phyloP scores from a whole-genome alignment of 192 early-diverging fungal species.

The Phycomyces nitens region DNA sequence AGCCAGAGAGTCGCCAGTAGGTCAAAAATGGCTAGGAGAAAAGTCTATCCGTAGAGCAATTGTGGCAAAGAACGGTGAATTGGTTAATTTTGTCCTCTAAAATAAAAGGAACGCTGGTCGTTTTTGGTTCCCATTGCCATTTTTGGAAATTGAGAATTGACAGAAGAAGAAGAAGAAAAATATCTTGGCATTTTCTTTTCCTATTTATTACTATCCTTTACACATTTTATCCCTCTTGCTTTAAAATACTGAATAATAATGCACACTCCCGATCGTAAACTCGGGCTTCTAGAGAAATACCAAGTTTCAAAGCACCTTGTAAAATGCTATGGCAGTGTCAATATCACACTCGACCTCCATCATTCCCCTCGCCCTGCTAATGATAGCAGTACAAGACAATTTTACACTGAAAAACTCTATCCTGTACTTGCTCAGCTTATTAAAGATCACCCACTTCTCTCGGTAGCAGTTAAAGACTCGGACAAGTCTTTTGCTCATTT shows the following conservation, averaged over 20 bases:
- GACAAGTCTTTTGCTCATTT: slow-evolving; percentile 12
- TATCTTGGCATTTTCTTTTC: too few species aligned
- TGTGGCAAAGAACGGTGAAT: slow-evolving; percentile 65
- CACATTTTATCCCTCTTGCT: too few species aligned
- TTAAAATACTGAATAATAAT: too few species aligned
- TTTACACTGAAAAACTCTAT: slow-evolving; percentile 9
- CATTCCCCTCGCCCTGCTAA: slow-evolving; percentile 1
- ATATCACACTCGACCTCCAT: slow-evolving; percentile 6
- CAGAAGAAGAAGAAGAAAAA: too few species aligned
- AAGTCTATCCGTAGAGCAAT: slow-evolving; percentile 55
- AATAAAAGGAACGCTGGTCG: not conserved
- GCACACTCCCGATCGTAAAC: too few species aligned
- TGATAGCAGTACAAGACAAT: not conserved
- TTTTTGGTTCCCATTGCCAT: not conserved
- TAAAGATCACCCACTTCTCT: slow-evolving; percentile 13
- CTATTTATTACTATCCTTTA: too few species aligned
- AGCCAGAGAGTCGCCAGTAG: slow-evolving; percentile 38
- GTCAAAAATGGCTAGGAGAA: slow-evolving; percentile 56
- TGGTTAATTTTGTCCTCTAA: slow-evolving; percentile 70
- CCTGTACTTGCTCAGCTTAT: slow-evolving; percentile 25
- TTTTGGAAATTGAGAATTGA: not conserved
- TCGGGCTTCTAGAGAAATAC: slow-evolving; percentile 33
- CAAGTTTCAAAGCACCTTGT: slow-evolving; percentile 25
- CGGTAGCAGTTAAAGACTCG: slow-evolving; percentile 5
- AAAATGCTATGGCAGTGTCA: slow-evolving; percentile 26